These are phyloP conservation scores for Cytauxzoon felis DNA, from an alignment of 169 alveolate species.

Conservation along the genomic window DNA sequence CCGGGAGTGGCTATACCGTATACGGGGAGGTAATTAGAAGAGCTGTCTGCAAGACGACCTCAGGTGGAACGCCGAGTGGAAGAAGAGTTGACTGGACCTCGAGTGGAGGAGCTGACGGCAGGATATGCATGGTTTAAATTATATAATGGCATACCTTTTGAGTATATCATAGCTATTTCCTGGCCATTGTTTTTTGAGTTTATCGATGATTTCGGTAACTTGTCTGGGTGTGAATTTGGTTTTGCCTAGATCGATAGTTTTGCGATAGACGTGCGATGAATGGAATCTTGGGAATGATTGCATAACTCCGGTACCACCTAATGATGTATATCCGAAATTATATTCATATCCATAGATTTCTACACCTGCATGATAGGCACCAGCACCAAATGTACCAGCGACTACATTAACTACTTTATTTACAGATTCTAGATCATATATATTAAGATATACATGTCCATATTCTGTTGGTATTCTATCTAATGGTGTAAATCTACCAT, in stretches of 20 bases:
- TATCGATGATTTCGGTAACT: slow-evolving; percentile 41
- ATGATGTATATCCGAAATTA: slow-evolving; percentile 64
- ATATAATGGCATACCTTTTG: slow-evolving; percentile 22
- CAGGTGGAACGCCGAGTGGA: too few relatives aligned
- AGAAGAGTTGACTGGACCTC: not conserved
- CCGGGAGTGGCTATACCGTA: too few relatives aligned
- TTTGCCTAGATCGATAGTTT: slow-evolving; percentile 47
- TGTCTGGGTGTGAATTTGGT: slow-evolving; percentile 47
- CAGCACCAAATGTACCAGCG: slow-evolving; percentile 72
- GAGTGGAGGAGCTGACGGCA: not conserved
- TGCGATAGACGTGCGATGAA: slow-evolving; percentile 58
- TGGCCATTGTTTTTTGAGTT: slow-evolving; percentile 40
- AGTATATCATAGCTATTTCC: slow-evolving; percentile 46
- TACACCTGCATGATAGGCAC: slow-evolving; percentile 77
- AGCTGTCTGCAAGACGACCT: too few relatives aligned
- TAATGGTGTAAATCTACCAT: not conserved
- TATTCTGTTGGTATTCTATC: slow-evolving; percentile 1
- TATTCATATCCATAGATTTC: slow-evolving; percentile 72
- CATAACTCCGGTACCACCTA: slow-evolving; percentile 56
- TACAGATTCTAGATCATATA: slow-evolving; percentile 69
- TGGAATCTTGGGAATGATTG: slow-evolving; percentile 56
- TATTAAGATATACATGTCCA: slow-evolving; percentile 65
- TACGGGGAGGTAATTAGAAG: too few relatives aligned
- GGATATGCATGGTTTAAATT: not conserved
- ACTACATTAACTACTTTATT: slow-evolving; percentile 63